These are phyloP conservation scores for Centella asiatica DNA, from an alignment of 129 eudicot species.

Conservation along the genomic window DNA sequence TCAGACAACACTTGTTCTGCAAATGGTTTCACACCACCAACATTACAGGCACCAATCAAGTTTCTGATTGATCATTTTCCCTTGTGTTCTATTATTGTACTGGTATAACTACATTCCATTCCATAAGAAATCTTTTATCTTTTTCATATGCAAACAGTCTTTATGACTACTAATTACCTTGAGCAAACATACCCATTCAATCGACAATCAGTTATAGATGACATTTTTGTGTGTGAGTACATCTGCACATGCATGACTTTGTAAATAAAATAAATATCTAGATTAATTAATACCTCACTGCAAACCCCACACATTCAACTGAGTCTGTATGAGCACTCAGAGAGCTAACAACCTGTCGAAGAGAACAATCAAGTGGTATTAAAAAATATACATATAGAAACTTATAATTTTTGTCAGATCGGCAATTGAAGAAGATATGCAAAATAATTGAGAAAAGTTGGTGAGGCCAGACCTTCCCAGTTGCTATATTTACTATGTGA, in stretches of 20 bases:
- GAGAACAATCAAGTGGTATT: constrained; percentile 3
- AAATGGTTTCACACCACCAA: too few species aligned
- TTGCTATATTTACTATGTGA: constrained; percentile 57
- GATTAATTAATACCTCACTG: constrained; percentile 40
- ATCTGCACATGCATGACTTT: background rate
- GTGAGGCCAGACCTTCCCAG: constrained; percentile 81
- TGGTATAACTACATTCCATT: too few species aligned
- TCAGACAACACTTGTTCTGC: too few species aligned
- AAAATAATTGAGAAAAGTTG: too few species aligned
- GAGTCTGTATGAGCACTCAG: constrained; percentile 67
- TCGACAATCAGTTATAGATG: background rate
- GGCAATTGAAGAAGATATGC: too few species aligned
- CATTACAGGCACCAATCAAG: too few species aligned
- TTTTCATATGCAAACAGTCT: too few species aligned
- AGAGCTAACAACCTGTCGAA: constrained; percentile 66
- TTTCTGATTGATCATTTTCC: too few species aligned
- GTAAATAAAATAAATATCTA: background rate
- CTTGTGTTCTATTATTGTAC: too few species aligned
- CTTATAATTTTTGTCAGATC: too few species aligned
- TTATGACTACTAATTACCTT: background rate
- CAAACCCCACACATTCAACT: constrained; percentile 64
- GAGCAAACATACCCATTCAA: background rate
- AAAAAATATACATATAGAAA: too few species aligned
- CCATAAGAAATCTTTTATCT: too few species aligned
- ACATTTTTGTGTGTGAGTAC: background rate